Conservation (phyloP, 495 filamentous ascomycete genomes). For the Trichodelitschia bisporula region DNA sequence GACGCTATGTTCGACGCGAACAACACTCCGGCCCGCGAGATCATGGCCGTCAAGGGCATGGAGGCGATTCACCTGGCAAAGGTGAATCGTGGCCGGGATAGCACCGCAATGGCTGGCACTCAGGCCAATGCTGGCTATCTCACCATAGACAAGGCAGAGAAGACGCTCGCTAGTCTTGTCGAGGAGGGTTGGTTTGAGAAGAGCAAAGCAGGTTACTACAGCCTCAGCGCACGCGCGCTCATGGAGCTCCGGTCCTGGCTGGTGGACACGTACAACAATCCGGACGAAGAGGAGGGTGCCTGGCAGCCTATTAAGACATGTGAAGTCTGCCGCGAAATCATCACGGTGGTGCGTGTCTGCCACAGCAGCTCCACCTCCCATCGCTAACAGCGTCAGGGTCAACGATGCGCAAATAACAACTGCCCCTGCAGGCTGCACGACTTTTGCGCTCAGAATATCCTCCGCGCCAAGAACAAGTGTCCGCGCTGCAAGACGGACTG, state of each 20-base stretch:
- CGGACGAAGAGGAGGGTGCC: slow-evolving; percentile 22
- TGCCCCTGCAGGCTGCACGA: slow-evolving; percentile 56
- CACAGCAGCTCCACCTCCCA: neutral
- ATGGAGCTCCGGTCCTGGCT: slow-evolving; percentile 73
- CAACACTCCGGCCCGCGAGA: slow-evolving; percentile 39
- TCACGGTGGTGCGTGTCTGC: slow-evolving; percentile 37
- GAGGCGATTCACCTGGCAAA: slow-evolving; percentile 37
- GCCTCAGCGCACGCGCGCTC: slow-evolving; percentile 47
- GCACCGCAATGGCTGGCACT: slow-evolving; percentile 19
- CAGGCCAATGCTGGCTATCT: too few relatives aligned
- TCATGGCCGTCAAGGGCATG: slow-evolving; percentile 53
- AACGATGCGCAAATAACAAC: slow-evolving; percentile 45
- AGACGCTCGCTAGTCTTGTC: slow-evolving; percentile 39
- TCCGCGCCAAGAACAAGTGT: slow-evolving; percentile 41
- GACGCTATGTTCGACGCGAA: slow-evolving; percentile 80
- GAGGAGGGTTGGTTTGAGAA: slow-evolving; percentile 70
- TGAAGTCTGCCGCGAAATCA: slow-evolving; percentile 69
- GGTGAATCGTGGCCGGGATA: slow-evolving; percentile 13
- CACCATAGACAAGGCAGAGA: slow-evolving; percentile 53
- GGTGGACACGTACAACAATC: slow-evolving; percentile 59
- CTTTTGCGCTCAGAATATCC: slow-evolving; percentile 48
- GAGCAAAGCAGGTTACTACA: slow-evolving; percentile 43
- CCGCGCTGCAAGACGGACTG: slow-evolving; percentile 49
- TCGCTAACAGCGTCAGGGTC: too few relatives aligned
- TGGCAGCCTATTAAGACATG: slow-evolving; percentile 57